These are phyloP conservation scores for Coniochaeta hoffmannii DNA, from an alignment of 2,329 filamentous ascomycete genomes.

Conservation along the genomic window DNA sequence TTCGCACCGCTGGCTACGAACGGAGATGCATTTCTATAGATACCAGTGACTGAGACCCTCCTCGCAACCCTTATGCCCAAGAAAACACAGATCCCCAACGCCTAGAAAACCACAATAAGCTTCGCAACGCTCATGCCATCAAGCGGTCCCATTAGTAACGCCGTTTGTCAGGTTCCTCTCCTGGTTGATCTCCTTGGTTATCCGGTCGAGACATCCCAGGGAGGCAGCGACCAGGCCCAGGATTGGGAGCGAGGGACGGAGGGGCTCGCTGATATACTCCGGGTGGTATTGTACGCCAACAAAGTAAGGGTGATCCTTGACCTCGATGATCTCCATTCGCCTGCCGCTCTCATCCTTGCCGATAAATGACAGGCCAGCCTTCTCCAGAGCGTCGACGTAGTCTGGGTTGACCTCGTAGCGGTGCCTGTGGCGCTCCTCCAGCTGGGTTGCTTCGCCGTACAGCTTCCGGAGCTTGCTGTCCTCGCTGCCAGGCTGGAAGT, in stretches of 20 bases:
- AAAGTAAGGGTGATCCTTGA: slow-evolving; percentile 70
- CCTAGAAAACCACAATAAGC: too few relatives aligned
- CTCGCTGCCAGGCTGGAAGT: slow-evolving; percentile 62
- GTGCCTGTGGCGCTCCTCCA: slow-evolving; percentile 67
- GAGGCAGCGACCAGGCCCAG: slow-evolving; percentile 79
- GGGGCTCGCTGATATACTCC: slow-evolving; percentile 71
- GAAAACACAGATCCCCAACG: background rate
- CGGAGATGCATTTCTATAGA: too few relatives aligned
- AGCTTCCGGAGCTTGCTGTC: slow-evolving; percentile 64
- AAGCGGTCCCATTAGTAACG: background rate
- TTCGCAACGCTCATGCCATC: background rate
- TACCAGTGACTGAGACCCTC: too few relatives aligned
- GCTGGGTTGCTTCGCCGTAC: slow-evolving; percentile 47
- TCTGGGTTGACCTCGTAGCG: slow-evolving; percentile 75
- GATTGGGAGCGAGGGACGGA: slow-evolving; percentile 65
- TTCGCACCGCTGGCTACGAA: too few relatives aligned
- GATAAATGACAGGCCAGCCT: slow-evolving; percentile 60
- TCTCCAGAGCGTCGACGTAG: slow-evolving; percentile 54
- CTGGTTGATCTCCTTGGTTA: slow-evolving; percentile 21
- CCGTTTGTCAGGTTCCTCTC: background rate
- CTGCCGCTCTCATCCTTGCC: slow-evolving; percentile 68
- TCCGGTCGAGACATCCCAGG: slow-evolving; percentile 53
- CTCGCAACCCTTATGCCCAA: too few relatives aligned
- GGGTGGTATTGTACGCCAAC: slow-evolving; percentile 82
- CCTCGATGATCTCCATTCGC: slow-evolving; percentile 70